phyloP scores from a whole-genome alignment of 192 early-diverging fungal species.

The Physocladia obscura region DNA sequence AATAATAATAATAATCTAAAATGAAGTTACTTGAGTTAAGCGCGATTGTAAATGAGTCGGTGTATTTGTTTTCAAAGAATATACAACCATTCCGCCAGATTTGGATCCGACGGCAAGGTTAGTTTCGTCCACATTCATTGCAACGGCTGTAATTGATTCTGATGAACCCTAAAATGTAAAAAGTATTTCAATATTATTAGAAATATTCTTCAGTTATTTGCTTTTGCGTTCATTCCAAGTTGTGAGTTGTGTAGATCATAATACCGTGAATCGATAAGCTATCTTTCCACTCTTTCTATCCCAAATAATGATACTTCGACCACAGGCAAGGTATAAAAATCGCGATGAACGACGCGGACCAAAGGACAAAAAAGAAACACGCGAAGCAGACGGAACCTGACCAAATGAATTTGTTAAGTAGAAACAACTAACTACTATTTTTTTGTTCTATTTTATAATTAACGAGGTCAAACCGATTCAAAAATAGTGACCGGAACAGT shows the following conservation, averaged over 20 bases:
- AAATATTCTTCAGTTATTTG: no score
- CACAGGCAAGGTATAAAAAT: constrained; percentile 27
- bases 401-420: not conserved
- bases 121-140: constrained; percentile 36
- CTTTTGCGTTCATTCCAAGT: no score
- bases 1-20: not conserved
- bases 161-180: constrained; percentile 3
- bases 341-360: constrained; percentile 19
- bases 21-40: constrained; percentile 33
- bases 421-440: not conserved
- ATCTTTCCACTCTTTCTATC: constrained; percentile 22
- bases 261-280: not conserved
- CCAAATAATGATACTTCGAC: constrained; percentile 23
- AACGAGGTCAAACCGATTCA: not conserved
- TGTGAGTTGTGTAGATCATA: no score
- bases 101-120: constrained; percentile 15
- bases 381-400: not conserved
- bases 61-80: constrained; percentile 41
- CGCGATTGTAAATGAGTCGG: constrained; percentile 13
- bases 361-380: constrained; percentile 2
- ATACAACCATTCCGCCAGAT: constrained; percentile 22
- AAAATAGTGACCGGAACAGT: not conserved
- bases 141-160: constrained; percentile 1
- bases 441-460: not conserved
- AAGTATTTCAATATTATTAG: not conserved